Conservation (phyloP, 345 rosid genomes). For the Lepidium africanum region DNA sequence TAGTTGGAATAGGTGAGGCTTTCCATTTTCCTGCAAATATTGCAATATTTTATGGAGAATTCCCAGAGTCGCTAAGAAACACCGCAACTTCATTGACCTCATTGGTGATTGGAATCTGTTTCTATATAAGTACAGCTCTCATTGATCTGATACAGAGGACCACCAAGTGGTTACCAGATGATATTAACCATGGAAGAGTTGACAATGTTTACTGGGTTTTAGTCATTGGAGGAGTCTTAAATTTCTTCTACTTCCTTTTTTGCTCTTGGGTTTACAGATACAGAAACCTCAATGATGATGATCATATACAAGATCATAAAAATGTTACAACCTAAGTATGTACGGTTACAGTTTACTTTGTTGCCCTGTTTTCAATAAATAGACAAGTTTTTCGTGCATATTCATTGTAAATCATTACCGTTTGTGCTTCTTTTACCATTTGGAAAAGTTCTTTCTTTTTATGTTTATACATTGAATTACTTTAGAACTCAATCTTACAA, state of each 20-base stretch:
- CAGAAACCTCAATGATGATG: too few relatives aligned
- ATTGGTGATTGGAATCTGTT: slow-evolving; percentile 30
- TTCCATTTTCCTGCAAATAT: slow-evolving; percentile 40
- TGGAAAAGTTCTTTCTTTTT: too few relatives aligned
- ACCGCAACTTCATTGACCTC: slow-evolving; percentile 45
- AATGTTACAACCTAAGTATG: neutral
- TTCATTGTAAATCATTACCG: too few relatives aligned
- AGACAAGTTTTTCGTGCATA: too few relatives aligned
- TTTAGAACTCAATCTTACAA: too few relatives aligned
- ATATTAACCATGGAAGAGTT: slow-evolving; percentile 22
- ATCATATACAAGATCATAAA: too few relatives aligned
- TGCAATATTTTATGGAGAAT: slow-evolving; percentile 39
- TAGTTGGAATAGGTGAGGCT: slow-evolving; percentile 42
- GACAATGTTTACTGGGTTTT: slow-evolving; percentile 34
- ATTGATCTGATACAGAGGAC: neutral
- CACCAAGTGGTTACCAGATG: slow-evolving; percentile 43
- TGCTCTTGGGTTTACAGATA: slow-evolving; percentile 2
- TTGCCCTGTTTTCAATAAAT: too few relatives aligned
- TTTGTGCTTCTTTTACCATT: too few relatives aligned
- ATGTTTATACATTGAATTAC: too few relatives aligned
- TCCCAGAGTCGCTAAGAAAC: slow-evolving; percentile 31
- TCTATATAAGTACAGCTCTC: slow-evolving; percentile 8
- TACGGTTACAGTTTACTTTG: too few relatives aligned
- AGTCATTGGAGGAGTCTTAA: slow-evolving; percentile 23
- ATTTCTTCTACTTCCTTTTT: slow-evolving; percentile 36